These are phyloP conservation scores for Powellomyces hirtus DNA, from an alignment of 192 early-diverging fungal genomes.

Conservation along the genomic window DNA sequence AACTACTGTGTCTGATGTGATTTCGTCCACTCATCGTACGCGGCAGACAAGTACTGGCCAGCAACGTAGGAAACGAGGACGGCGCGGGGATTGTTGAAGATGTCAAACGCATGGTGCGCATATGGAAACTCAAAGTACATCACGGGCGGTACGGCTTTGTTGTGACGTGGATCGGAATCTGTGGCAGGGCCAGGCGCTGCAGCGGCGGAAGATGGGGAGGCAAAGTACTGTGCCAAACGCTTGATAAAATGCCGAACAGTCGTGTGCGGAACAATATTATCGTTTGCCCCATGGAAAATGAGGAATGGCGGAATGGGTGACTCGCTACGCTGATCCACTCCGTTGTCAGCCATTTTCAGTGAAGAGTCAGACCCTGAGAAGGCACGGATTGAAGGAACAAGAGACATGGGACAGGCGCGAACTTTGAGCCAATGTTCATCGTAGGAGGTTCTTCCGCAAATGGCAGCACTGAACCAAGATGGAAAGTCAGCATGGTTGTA, in stretches of 20 bases:
- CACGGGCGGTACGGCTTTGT: background rate
- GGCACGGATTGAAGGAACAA: background rate
- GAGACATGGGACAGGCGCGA: conserved; percentile 10
- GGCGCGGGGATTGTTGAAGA: background rate
- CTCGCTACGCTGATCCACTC: background rate
- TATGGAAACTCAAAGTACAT: conserved; percentile 30
- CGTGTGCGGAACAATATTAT: conserved; percentile 27
- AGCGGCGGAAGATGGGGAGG: too few species aligned
- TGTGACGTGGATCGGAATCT: background rate
- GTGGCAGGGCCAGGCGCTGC: too few species aligned
- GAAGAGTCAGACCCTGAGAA: background rate
- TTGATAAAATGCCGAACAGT: conserved; percentile 30
- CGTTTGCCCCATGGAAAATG: conserved; percentile 36
- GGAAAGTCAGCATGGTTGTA: conserved; percentile 39
- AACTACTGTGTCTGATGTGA: too few species aligned
- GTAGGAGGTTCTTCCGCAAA: conserved; percentile 22
- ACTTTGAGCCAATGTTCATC: conserved; percentile 1
- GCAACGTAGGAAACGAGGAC: background rate
- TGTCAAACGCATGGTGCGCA: conserved; percentile 26
- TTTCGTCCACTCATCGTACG: conserved; percentile 9
- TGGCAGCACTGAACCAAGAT: conserved; percentile 42
- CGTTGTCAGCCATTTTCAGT: background rate
- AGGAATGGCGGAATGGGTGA: conserved; percentile 26
- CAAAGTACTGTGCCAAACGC: too few species aligned
- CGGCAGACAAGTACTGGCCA: background rate